Percentiles rank a stretch among this genome's conserved stretches.
Evolutionary conservation across 768 basidiomycete genomes (phyloP).

Genomic region (Nidula microcarpa): DNA sequence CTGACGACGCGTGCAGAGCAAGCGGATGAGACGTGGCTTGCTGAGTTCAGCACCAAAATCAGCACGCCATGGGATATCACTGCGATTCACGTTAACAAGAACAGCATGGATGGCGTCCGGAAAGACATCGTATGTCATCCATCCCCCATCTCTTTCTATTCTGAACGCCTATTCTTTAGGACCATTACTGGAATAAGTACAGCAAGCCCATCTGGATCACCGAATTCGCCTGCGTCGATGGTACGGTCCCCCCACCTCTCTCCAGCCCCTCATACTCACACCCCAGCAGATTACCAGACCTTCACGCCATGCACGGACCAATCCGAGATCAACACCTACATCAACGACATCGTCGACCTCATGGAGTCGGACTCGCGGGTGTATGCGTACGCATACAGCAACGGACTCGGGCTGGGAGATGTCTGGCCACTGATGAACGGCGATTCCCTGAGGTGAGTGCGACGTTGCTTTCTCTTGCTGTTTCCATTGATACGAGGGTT

Average conservation of each 20-base stretch:
- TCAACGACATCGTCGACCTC: conserved; percentile 33
- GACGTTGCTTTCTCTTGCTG: background rate
- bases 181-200: conserved; percentile 36
- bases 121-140: conserved; percentile 32
- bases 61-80: conserved; percentile 42
- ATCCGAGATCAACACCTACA: conserved; percentile 36
- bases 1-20: conserved; percentile 27
- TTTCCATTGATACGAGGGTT: background rate
- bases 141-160: background rate
- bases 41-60: conserved; percentile 31
- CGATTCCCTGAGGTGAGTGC: conserved; percentile 28
- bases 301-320: conserved; percentile 44
- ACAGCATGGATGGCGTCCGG: conserved; percentile 38
- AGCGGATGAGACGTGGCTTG: conserved; percentile 44
- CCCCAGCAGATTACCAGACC: conserved; percentile 25
- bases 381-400: conserved; percentile 45
- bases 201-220: conserved; percentile 47
- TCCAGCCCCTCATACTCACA: background rate
- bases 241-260: conserved; percentile 14
- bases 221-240: conserved; percentile 47
- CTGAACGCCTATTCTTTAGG: conserved; percentile 22
- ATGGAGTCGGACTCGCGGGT: conserved; percentile 31
- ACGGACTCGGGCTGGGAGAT: conserved; percentile 41
- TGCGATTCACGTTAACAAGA: conserved; percentile 47
- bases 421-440: conserved; percentile 41